Evolutionary conservation across 306 rosid species (phyloP), one percentile per base, ranked within the genome.

Genomic region (Heteromeles arbutifolia): DNA sequence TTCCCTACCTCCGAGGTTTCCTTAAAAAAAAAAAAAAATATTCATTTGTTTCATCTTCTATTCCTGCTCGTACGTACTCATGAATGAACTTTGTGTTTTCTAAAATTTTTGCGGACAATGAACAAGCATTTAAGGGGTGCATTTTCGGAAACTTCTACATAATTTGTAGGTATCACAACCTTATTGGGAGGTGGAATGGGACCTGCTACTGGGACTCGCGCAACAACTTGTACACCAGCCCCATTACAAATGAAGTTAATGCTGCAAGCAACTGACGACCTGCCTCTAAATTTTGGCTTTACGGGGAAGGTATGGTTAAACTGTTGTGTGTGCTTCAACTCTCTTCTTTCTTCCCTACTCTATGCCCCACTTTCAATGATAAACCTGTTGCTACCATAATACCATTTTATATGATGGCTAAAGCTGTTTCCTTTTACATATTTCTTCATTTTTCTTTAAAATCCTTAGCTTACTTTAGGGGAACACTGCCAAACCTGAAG

Each of bases 141-240:
- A 28, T 76, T 76, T 70, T 71, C 31, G 18, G 52, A 74, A 24
- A 74, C 66, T 71, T 72, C 2, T 41, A 17, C 26, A 15, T 72
- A 83, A 61, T 86, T 22, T 85, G 72, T 75, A 95, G 98, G 98
- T n/a, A n/a, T n/a, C n/a, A n/a, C n/a, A n/a, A n/a, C n/a, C n/a
- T n/a, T 57, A 76, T 92, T 95, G 73, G 98, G 97, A 77, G 98
- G 98, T 74, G 98, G 98, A 86, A 92, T 97, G 5, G 98, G 97
- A 82, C 98, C 98, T 50, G 91, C 98, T 67, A 82, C 78, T 11
- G 98, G 98, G 79, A 92, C 97, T 53, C 79, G 97, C 67, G 98
- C 98, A 24, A 95, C 98, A 67, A 95, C 98, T 75, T 95, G 98
- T 82, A 92, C 98, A 28, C 96, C 98, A 11, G 86, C 96, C 7